Evolutionary conservation across 768 basidiomycete genomes (phyloP).

Genomic region (Neoboletus brunneissimus): DNA sequence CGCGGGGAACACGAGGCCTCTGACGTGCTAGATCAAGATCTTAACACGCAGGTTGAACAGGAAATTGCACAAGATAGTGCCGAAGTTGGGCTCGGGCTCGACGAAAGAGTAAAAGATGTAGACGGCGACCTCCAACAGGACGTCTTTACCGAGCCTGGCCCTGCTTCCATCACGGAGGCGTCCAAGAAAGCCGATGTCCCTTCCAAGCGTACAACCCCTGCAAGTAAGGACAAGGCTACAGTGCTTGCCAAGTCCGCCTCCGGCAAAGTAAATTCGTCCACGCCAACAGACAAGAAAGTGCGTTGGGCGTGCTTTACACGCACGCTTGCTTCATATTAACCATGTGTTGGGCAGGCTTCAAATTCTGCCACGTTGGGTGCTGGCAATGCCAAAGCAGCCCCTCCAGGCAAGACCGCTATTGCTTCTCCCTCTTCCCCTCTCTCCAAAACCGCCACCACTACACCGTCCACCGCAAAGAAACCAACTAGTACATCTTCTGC

Average conservation of each 20-base stretch:
- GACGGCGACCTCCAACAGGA: constrained; percentile 22
- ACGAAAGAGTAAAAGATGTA: constrained; percentile 15
- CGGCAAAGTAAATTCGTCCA: constrained; percentile 48
- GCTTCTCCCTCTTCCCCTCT: constrained; percentile 32
- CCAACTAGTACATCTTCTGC: constrained; percentile 24
- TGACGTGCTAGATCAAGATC: constrained; percentile 33
- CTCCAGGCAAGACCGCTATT: constrained; percentile 41
- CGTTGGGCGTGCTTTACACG: constrained; percentile 22
- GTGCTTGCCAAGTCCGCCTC: constrained; percentile 42
- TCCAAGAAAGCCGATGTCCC: constrained; percentile 25
- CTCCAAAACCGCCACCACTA: constrained; percentile 24
- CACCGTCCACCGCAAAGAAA: constrained; percentile 25
- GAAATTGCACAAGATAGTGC: constrained; percentile 21
- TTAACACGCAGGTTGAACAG: constrained; percentile 18
- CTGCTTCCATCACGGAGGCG: constrained; percentile 17
- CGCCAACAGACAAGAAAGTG: constrained; percentile 70
- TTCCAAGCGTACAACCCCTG: constrained; percentile 27
- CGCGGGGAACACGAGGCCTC: constrained; percentile 40
- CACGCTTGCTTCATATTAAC: constrained; percentile 25
- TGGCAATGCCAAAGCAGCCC: constrained; percentile 47
- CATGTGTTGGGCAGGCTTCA: constrained; percentile 47
- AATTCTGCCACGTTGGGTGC: constrained; percentile 65
- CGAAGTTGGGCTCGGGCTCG: constrained; percentile 13
- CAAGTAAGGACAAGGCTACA: constrained; percentile 33
- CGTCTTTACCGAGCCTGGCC: constrained; percentile 15